Evolutionary conservation across 805 yeast genomes (phyloP).

Genomic region (Grigorovia jiainica): DNA sequence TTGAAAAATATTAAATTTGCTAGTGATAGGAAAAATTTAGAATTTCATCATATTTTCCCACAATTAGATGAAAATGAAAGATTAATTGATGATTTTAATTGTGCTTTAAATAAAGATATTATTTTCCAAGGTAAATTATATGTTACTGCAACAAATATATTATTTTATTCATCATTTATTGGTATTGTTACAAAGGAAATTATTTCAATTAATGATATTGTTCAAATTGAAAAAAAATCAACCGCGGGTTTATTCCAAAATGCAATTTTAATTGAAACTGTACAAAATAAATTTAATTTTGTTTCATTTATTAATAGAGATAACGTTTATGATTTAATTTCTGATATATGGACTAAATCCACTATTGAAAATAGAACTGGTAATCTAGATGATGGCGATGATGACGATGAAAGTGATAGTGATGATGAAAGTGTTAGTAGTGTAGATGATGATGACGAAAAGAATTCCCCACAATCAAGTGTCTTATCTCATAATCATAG

Average conservation of each 20-base stretch:
- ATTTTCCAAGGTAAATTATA: constrained; percentile 59
- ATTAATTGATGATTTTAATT: constrained; percentile 51
- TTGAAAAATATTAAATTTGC: constrained; percentile 28
- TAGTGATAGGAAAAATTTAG: constrained; percentile 42
- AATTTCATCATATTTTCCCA: constrained; percentile 51
- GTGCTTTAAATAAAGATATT: constrained; percentile 60
- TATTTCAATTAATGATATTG: constrained; percentile 52
- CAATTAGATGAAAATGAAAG: constrained; percentile 33
- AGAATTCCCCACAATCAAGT: not conserved
- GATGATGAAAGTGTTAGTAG: constrained; percentile 29
- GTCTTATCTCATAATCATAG: not conserved
- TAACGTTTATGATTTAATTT: constrained; percentile 38
- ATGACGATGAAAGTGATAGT: constrained; percentile 15
- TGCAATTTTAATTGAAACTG: constrained; percentile 53
- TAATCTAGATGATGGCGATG: not conserved
- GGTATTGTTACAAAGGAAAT: constrained; percentile 56
- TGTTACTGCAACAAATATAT: constrained; percentile 43
- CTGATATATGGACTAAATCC: constrained; percentile 51
- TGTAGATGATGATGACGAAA: not conserved
- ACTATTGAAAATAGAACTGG: constrained; percentile 16
- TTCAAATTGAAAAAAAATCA: constrained; percentile 52
- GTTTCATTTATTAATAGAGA: constrained; percentile 61
- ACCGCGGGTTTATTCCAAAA: constrained; percentile 65
- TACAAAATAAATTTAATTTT: constrained; percentile 53
- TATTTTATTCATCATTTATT: constrained; percentile 58